Evolutionary conservation across 345 rosid species (phyloP), one percentile per base, ranked within the genome.

Genomic region (Salix arbutifolia): DNA sequence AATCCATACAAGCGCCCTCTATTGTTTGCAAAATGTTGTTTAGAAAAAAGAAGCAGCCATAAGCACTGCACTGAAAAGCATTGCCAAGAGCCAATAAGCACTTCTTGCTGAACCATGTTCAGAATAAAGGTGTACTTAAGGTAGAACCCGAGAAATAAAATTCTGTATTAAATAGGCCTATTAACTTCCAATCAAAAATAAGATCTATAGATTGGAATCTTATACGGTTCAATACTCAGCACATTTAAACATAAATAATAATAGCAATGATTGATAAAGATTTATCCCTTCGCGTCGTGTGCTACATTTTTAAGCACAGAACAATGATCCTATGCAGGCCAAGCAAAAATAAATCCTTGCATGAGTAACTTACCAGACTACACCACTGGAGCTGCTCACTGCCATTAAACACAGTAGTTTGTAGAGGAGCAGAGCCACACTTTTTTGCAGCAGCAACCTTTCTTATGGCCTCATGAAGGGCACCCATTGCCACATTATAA

Each of bases 401-500:
- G 67, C 71, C 90, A 62, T 86, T 87, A 33, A 78, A 64, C 72
- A 75, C 67, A 56, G 74, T 46, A 56, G 76, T 79, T 65, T 76
- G 71, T 28, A 78, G 73, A 44, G 76, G 78, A 82, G 87, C 88
- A 83, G 84, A 78, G 74, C 82, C 76, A 44, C 78, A 81, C 67
- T 62, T 76, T 77, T 23, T 88, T 78, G 87, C 87, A 52, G 68
- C 38, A 44, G 84, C 81, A 74, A 90, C 88, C 56, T 81, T 86
- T 83, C 83, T 87, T 70, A 83, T 81, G 79, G 90, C 90, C 69
- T 90, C 90, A 85, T 85, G 88, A 73, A 90, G 61, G 78, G 89
- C 89, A 79, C 12, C 77, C 12, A 82, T 74, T 71, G 91, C 93
- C 33, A 84, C 83, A 68, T 85, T 73, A 61, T 80, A 90, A 58